Conservation (phyloP, 1,284 basidiomycete genomes). For the Schizopora paradoxa region DNA sequence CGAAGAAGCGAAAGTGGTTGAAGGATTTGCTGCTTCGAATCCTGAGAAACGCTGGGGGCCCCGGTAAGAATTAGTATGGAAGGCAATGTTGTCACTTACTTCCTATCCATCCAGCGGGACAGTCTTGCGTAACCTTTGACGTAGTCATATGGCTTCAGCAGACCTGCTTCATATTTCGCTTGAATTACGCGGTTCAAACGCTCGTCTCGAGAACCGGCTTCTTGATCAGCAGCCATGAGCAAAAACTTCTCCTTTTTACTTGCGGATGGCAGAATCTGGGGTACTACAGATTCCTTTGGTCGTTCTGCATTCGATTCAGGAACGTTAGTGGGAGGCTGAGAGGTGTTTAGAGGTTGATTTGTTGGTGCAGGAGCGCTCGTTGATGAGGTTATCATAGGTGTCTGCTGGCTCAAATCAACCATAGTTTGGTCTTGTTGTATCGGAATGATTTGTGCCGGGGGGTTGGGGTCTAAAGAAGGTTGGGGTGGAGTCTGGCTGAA, state of each 20-base stretch:
- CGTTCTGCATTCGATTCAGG: slow-evolving; percentile 19
- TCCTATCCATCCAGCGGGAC: slow-evolving; percentile 92
- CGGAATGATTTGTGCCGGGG: slow-evolving; percentile 5
- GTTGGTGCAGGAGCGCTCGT: slow-evolving; percentile 16
- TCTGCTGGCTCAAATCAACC: slow-evolving; percentile 8
- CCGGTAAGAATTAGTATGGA: slow-evolving; percentile 3
- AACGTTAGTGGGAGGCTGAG: slow-evolving; percentile 18
- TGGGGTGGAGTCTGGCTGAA: slow-evolving; percentile 50
- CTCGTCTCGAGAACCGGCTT: slow-evolving; percentile 85
- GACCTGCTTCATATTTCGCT: slow-evolving; percentile 94
- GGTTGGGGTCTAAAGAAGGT: slow-evolving; percentile 9
- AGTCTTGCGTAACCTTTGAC: slow-evolving; percentile 89
- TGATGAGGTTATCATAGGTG: slow-evolving; percentile 19
- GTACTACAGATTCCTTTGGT: slow-evolving; percentile 18
- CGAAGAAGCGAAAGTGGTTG: slow-evolving; percentile 86
- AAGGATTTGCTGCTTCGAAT: slow-evolving; percentile 85
- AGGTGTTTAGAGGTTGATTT: slow-evolving; percentile 8
- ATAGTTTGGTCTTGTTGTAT: slow-evolving; percentile 15
- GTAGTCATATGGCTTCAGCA: slow-evolving; percentile 95
- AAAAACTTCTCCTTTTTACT: slow-evolving; percentile 85
- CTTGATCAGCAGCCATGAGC: slow-evolving; percentile 93
- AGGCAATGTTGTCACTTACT: slow-evolving; percentile 42
- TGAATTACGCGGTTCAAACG: slow-evolving; percentile 89
- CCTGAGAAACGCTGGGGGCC: slow-evolving; percentile 70
- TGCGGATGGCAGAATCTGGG: slow-evolving; percentile 54